Base-by-base conservation (phyloP, 495 filamentous ascomycete species). In the Xylaria acuta region DNA sequence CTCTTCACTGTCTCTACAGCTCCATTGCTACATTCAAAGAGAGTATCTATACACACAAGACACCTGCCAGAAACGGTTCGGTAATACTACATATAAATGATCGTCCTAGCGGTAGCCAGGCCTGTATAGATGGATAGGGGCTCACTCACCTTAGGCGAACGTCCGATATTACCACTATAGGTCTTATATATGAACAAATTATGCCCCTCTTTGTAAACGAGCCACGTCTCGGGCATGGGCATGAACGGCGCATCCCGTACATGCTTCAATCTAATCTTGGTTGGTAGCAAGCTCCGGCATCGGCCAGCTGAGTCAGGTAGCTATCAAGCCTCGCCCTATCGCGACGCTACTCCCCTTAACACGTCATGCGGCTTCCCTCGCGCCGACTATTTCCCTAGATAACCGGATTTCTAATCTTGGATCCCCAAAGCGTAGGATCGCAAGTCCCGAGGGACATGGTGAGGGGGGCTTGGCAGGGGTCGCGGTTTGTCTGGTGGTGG, bases 351-450 rank as follows among this genome's bases (percentile, higher is more conserved):
- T 47, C 43, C 6, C 41, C 30, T 11, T 49, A 25, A 27, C 12
- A 14, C 41, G 34, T 60, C 58, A 60, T 38, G 34, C 58, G 34
- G n/a, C 58, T 60, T 60, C 58, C 58, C 2, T 38, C 34, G 32
- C 62, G 62, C 62, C 30, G 62, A 47, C 40, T 64, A 47, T 40
- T 64, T 34, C 40, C 62, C 34, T 64, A 56, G 14, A 56, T 56
- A 32, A 32, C 3, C 53, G 53, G 53, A 56, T 16, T 56, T 18
- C 25, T 56, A 56, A 56, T 56, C 53, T 32, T 25, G 53, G 53
- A 18, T 38, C 5, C 14, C 58, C 58, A n/a, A 38, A 25, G 20
- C 18, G 32, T 60, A 38, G 11, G 58, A 60, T 60, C 34, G 58
- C 34, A 60, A 22, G 20, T 38, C 58, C 58, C 58, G 34, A 38